A percentile compares a stretch with the other conserved stretches of the same genome.
Evolutionary conservation across 176 grass and related monocot species (phyloP).

Genomic region (Carex myosuroides): DNA sequence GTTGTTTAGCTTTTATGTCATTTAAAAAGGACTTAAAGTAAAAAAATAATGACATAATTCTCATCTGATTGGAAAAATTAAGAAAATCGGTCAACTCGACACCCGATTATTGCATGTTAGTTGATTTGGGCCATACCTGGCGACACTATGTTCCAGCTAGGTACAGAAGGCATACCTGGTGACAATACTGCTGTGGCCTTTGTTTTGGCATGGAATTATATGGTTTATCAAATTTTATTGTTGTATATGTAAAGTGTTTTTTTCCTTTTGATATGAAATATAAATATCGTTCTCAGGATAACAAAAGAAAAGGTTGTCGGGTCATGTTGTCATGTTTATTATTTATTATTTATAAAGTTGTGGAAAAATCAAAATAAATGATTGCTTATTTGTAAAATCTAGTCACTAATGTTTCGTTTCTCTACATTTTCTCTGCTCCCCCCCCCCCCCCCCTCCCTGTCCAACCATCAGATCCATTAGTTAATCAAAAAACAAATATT

Average conservation of each 20-base stretch:
- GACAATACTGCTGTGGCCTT: background rate
- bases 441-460: background rate
- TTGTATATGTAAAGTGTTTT: background rate
- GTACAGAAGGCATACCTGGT: background rate
- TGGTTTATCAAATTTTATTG: background rate
- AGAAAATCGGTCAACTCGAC: background rate
- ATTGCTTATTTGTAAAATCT: background rate
- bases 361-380: background rate
- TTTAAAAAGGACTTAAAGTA: background rate
- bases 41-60: background rate
- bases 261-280: background rate
- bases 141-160: background rate
- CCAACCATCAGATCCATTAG: slow-evolving; percentile 12
- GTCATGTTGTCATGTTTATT: background rate
- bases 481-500: slow-evolving; percentile 52
- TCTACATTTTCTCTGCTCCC: background rate
- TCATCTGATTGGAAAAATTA: background rate
- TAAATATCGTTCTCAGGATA: background rate
- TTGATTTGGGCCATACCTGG: background rate
- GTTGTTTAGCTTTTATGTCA: slow-evolving; percentile 4
- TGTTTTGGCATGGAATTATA: background rate
- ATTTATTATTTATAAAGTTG: background rate
- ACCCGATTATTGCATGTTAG: background rate
- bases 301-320: background rate
- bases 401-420: background rate